Conservation (phyloP, 2,329 filamentous ascomycete genomes). For the Phialemonium atrogriseum region DNA sequence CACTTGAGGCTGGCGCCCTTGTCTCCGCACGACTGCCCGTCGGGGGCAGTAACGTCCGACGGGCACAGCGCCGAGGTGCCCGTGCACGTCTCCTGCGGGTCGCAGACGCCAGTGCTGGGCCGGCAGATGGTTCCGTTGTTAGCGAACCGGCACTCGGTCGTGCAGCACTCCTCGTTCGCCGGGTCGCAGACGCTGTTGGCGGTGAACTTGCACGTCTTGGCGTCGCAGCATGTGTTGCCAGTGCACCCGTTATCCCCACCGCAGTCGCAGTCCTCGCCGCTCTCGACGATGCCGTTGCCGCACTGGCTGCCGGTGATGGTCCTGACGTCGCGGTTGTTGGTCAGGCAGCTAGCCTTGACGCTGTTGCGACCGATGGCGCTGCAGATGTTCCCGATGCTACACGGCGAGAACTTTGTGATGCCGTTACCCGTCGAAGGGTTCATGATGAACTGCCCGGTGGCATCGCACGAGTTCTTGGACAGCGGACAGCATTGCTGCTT, state of each 20-base stretch:
- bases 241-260: conserved; percentile 67
- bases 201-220: conserved; percentile 79
- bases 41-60: conserved; percentile 55
- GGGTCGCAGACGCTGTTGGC: conserved; percentile 69
- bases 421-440: conserved; percentile 74
- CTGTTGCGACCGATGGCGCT: conserved; percentile 70
- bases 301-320: conserved; percentile 80
- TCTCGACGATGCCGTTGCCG: conserved; percentile 94
- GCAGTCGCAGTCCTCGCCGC: conserved; percentile 92
- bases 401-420: conserved; percentile 77
- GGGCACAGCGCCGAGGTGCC: conserved; percentile 70
- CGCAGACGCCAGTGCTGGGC: conserved; percentile 68
- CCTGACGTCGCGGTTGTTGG: conserved; percentile 74
- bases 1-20: conserved; percentile 59
- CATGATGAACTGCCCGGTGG: conserved; percentile 81
- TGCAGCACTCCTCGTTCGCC: conserved; percentile 76
- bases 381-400: conserved; percentile 90
- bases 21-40: conserved; percentile 65
- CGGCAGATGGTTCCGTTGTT: conserved; percentile 68
- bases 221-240: conserved; percentile 73
- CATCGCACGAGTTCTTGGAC: conserved; percentile 59
- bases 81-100: conserved; percentile 75
- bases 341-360: conserved; percentile 69
- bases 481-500: conserved; percentile 71
- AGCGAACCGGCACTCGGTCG: conserved; percentile 56